Evolutionary conservation across 1,284 basidiomycete species (phyloP).

Genomic region (Ustilago esculenta): DNA sequence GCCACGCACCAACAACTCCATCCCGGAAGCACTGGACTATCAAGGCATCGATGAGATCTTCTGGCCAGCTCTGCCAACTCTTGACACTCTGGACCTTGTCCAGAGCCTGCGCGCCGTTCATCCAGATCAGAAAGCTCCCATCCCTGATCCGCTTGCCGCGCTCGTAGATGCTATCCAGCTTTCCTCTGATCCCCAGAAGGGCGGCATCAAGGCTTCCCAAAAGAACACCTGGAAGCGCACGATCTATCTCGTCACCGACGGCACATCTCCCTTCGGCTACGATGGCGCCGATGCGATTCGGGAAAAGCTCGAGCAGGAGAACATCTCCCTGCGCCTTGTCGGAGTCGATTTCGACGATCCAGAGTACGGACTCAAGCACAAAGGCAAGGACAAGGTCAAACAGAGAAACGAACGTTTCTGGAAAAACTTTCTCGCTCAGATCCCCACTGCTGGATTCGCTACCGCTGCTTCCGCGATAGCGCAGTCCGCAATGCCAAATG

Average conservation of each 20-base stretch:
- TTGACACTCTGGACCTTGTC: conserved; percentile 78
- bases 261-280: conserved; percentile 42
- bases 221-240: conserved; percentile 56
- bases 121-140: conserved; percentile 16
- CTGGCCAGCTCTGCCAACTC: conserved; percentile 79
- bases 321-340: conserved; percentile 59
- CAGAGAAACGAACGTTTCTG: conserved; percentile 83
- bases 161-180: conserved; percentile 85
- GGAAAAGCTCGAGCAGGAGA: conserved; percentile 33
- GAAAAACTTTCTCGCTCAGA: conserved; percentile 71
- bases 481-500: conserved; percentile 43
- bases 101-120: conserved; percentile 69
- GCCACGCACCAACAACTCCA: conserved; percentile 72
- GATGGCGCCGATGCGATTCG: conserved; percentile 42
- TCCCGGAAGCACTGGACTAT: conserved; percentile 76
- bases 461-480: conserved; percentile 47
- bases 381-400: conserved; percentile 77
- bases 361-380: conserved; percentile 74
- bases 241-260: conserved; percentile 66
- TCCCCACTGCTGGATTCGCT: conserved; percentile 71
- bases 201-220: conserved; percentile 45
- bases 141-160: conserved; percentile 76
- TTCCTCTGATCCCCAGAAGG: conserved; percentile 49
- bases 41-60: conserved; percentile 81
- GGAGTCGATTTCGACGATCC: conserved; percentile 87